Evolutionary conservation across 1,284 basidiomycete genomes (phyloP).

Genomic region (Athelia psychrophila): DNA sequence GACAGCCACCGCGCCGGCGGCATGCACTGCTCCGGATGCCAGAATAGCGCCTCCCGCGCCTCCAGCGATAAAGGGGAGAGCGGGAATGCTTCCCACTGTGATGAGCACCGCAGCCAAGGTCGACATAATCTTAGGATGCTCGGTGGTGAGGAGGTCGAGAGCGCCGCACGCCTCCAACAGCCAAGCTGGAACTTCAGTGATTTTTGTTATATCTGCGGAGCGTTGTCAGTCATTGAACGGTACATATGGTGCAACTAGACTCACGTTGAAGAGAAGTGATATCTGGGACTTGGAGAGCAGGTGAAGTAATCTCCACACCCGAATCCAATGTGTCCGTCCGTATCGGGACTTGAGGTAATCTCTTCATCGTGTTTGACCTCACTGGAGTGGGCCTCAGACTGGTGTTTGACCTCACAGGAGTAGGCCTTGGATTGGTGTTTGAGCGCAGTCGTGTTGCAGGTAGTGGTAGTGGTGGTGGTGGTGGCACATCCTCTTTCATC

Average conservation of each 20-base stretch:
- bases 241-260: constrained; percentile 1
- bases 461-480: constrained; percentile 9
- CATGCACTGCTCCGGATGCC: constrained; percentile 68
- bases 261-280: constrained; percentile 1
- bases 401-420: neutral
- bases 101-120: constrained; percentile 72
- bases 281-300: neutral
- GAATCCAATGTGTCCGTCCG: no score
- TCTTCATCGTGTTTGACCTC: no score
- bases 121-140: constrained; percentile 74
- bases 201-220: constrained; percentile 41
- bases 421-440: neutral
- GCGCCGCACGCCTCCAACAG: constrained; percentile 71
- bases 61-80: constrained; percentile 62
- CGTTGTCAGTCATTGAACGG: constrained; percentile 2
- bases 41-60: constrained; percentile 68
- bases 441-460: neutral
- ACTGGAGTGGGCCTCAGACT: neutral
- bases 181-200: constrained; percentile 67
- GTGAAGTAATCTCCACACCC: no score
- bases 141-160: constrained; percentile 66
- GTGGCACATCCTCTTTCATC: constrained; percentile 6
- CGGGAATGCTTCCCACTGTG: constrained; percentile 68
- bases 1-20: constrained; percentile 71
- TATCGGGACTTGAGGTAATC: no score